Evolutionary conservation across 371 early-diverging fungal species (phyloP).

Genomic region (Mucor velutinosus): DNA sequence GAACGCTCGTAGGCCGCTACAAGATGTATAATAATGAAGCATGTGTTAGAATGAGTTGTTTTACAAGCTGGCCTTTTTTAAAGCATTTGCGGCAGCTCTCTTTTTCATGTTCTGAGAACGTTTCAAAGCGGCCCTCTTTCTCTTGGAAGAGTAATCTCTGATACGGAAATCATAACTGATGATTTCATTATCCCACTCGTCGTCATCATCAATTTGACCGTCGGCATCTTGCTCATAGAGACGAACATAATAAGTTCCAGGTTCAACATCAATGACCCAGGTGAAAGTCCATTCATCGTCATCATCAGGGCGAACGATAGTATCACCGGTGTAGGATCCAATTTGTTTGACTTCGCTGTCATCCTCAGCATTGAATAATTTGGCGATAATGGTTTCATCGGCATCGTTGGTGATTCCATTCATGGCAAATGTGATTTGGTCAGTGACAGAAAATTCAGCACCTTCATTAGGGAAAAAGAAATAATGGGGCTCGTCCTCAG

Average conservation of each 20-base stretch:
- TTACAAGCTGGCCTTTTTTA: background rate
- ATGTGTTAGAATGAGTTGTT: background rate
- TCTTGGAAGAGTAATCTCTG: background rate
- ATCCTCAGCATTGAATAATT: constrained; percentile 5
- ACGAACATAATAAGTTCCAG: constrained; percentile 12
- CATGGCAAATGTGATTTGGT: background rate
- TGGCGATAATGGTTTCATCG: constrained; percentile 11
- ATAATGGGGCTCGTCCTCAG: background rate
- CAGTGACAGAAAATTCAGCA: background rate
- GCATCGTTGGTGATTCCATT: constrained; percentile 13
- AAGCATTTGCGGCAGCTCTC: background rate
- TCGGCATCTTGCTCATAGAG: constrained; percentile 19
- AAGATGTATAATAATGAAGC: background rate
- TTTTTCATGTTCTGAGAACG: background rate
- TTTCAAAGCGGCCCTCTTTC: background rate
- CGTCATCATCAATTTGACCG: constrained; percentile 17
- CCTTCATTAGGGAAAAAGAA: background rate
- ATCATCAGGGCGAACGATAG: background rate
- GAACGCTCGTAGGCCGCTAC: background rate
- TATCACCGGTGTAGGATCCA: constrained; percentile 2
- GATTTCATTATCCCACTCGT: constrained; percentile 14
- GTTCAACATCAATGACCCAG: constrained; percentile 15
- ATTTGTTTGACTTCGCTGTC: background rate
- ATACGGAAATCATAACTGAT: constrained; percentile 13
- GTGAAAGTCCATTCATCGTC: constrained; percentile 5